Evolutionary conservation across 495 filamentous ascomycete genomes (phyloP), one percentile per base, ranked within the genome.

Genomic region (Hyaloscypha bicolor): DNA sequence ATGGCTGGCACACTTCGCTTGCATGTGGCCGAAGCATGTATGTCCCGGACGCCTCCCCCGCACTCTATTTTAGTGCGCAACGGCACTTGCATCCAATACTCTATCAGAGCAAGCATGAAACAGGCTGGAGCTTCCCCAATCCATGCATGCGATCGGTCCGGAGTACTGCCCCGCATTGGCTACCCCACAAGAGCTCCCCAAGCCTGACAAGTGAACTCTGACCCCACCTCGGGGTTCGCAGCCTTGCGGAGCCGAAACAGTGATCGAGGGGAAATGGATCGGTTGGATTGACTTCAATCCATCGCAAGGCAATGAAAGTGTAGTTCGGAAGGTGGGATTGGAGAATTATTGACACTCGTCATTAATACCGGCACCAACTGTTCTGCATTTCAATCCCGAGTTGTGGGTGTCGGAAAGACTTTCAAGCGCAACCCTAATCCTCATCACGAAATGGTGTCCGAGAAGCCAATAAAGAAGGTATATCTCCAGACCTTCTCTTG

Each of bases 401-500:
- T 2, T 25, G 25, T 25, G 25, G 25, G 25, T 25, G 25, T 25
- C 25, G 25, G 25, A 25, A 25, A 25, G 25, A 25, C 25, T 25
- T 25, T 25, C 25, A 25, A 25, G 25, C 25, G 25, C 25, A 25
- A 25, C 25, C 2, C 25, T 25, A 25, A 25, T 8, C 35, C 35
- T 48, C 16, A 6, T 4, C 4, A 48, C 42, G 16, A 48, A 48
- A 48, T 48, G 42, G 16, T 12, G 42, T 12, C 42, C 11, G 42
- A 48, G 11, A 48, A 48, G 42, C 42, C 60, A 63, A 48, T 63
- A 9, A 52, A 39, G 11, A 48, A 30, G 42, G 29, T 63, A 25
- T 55, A 45, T 14, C 31, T 33, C 42, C n/a, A 52, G 12, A 22
- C n/a, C 3, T 33, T 62, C 25, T 30, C 19, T 9, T 48, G 11